phyloP scores from a whole-genome alignment of 208 protist species.

The Tritrichomonas foetus region DNA sequence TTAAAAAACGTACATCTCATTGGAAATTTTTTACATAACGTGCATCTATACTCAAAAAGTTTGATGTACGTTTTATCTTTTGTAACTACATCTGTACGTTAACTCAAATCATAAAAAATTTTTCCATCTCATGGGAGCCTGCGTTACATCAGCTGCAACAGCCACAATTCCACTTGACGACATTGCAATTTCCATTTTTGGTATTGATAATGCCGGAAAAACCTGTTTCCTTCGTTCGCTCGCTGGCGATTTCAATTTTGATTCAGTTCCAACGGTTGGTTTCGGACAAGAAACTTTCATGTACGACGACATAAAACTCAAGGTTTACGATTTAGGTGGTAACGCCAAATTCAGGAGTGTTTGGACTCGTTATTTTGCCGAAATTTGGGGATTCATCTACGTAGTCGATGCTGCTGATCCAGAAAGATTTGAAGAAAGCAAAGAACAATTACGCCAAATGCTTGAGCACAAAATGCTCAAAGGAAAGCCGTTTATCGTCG shows the following conservation, averaged over 20 bases:
- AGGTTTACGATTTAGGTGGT: not conserved
- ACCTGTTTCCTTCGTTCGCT: not conserved
- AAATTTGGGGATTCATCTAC: not conserved
- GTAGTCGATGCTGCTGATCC: not conserved
- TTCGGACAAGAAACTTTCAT: conserved; percentile 32
- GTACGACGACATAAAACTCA: conserved; percentile 19
- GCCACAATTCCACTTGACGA: conserved; percentile 21
- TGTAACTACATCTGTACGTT: too few species aligned
- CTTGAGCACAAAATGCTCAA: not conserved
- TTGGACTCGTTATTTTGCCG: not conserved
- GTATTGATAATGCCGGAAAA: conserved; percentile 31
- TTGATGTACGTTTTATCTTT: too few species aligned
- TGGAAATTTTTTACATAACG: too few species aligned
- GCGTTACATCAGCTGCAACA: not conserved
- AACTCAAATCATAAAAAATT: too few species aligned
- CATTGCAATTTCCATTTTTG: conserved; percentile 19
- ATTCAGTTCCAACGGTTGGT: not conserved
- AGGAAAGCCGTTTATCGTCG: not conserved
- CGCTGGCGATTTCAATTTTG: not conserved
- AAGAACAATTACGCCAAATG: not conserved
- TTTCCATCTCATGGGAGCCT: too few species aligned
- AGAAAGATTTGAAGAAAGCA: not conserved
- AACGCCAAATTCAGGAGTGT: not conserved
- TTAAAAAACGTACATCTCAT: too few species aligned
- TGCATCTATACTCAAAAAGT: too few species aligned